A percentile compares a stretch with the other conserved stretches of the same genome.
Evolutionary conservation across 1,284 basidiomycete genomes (phyloP).

Genomic region (Boletellus sp.): DNA sequence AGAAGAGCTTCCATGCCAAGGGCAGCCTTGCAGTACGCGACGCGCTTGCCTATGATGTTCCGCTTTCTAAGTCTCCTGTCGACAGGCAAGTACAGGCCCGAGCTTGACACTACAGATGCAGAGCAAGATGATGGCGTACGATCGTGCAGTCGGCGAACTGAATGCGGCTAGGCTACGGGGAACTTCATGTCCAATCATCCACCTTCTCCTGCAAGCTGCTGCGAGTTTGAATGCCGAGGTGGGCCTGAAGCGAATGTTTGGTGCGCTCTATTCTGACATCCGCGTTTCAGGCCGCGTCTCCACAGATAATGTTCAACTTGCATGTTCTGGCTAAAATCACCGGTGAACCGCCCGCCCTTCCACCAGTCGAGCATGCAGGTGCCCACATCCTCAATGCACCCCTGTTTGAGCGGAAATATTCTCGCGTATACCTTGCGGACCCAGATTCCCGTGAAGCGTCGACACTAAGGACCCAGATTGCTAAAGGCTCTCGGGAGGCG

Average conservation of each 20-base stretch:
- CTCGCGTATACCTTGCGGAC: slow-evolving; percentile 68
- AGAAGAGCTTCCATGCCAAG: slow-evolving; percentile 58
- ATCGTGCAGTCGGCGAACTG: slow-evolving; percentile 71
- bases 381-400: slow-evolving; percentile 77
- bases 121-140: slow-evolving; percentile 94
- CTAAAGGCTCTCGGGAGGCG: slow-evolving; percentile 68
- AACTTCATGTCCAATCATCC: slow-evolving; percentile 72
- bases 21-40: slow-evolving; percentile 49
- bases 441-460: slow-evolving; percentile 63
- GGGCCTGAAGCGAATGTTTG: slow-evolving; percentile 19
- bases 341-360: slow-evolving; percentile 61
- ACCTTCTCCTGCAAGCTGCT: slow-evolving; percentile 65
- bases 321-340: slow-evolving; percentile 72
- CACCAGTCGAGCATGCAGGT: slow-evolving; percentile 69
- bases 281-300: slow-evolving; percentile 39
- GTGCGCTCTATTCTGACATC: not conserved
- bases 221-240: slow-evolving; percentile 56
- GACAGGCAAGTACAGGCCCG: slow-evolving; percentile 49
- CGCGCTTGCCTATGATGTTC: not conserved
- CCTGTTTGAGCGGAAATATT: slow-evolving; percentile 69
- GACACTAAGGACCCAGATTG: slow-evolving; percentile 64
- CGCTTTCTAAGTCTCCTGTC: slow-evolving; percentile 7
- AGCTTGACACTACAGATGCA: slow-evolving; percentile 76
- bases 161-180: slow-evolving; percentile 72
- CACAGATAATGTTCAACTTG: slow-evolving; percentile 67